Base-by-base conservation (phyloP, 2,329 filamentous ascomycete species). In the Pseudopyrenochaeta lycopersici region DNA sequence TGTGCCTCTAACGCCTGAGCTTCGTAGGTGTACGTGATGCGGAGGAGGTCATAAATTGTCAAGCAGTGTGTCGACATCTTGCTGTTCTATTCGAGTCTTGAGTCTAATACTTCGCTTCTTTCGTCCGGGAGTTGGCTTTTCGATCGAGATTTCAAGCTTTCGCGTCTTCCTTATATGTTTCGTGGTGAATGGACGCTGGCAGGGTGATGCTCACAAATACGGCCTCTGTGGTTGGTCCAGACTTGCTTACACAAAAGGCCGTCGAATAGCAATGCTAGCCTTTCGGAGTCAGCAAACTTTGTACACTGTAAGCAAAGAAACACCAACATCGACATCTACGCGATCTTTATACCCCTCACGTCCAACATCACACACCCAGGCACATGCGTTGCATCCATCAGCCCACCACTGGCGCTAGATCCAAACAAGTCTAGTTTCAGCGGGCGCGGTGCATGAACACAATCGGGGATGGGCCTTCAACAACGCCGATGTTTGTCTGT, bases 11-110 rank as follows among this genome's bases (percentile, higher is more conserved):
- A 38, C 7, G 64, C 64, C 40, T 60, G 63, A n/a, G 64, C 58
- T 51, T 73, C 71, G 46, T 73, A 73, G 1, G 63, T 67, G 45
- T 72, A 72, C 17, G 71, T 72, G 52, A 73, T 71, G 56, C 71
- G 71, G 14, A 73, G 62, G 9, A 73, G 54, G 38, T 73, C 71
- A 57, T 72, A 61, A 38, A 73, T 53, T 7, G 68, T 63, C 4
- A 73, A 50, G 49, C 64, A 64, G n/a, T 54, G 66, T 4, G 71
- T 73, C 54, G 71, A 72, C 71, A 73, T 73, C 11, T 45, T 59
- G 43, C 17, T 5, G 11, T 2, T 38, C 15, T 20, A 17, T 38
- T 27, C 9, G 23, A n/a, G n/a, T n/a, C n/a, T n/a, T n/a, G n/a
- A n/a, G n/a, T n/a, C 23, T 5, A 27, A 27, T 9, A 9, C 17